These are phyloP conservation scores for Aureobasidium sp. DNA, from an alignment of 2,329 filamentous ascomycete species.

Conservation along the genomic window DNA sequence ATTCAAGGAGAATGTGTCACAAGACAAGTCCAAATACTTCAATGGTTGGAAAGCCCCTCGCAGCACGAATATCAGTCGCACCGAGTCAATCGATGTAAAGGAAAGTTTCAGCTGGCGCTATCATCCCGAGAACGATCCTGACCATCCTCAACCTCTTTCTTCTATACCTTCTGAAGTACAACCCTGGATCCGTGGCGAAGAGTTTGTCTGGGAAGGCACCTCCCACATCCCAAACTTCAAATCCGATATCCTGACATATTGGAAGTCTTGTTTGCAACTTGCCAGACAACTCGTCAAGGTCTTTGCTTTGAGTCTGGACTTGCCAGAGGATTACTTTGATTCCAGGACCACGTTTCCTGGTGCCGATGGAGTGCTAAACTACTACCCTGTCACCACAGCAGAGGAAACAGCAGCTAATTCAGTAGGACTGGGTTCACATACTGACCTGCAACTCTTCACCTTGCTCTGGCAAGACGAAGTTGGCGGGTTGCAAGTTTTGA, in stretches of 20 bases:
- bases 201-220: slow-evolving; percentile 49
- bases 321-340: slow-evolving; percentile 38
- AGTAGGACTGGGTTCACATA: slow-evolving; percentile 30
- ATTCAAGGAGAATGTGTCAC: slow-evolving; percentile 34
- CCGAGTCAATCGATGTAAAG: slow-evolving; percentile 28
- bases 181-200: slow-evolving; percentile 33
- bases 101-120: slow-evolving; percentile 41
- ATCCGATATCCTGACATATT: slow-evolving; percentile 43
- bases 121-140: slow-evolving; percentile 47
- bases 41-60: slow-evolving; percentile 39
- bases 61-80: slow-evolving; percentile 18
- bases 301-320: slow-evolving; percentile 37
- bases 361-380: slow-evolving; percentile 27
- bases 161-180: slow-evolving; percentile 36
- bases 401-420: not conserved
- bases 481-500: slow-evolving; percentile 33
- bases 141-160: slow-evolving; percentile 24
- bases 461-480: slow-evolving; percentile 39
- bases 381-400: slow-evolving; percentile 7
- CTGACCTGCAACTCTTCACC: slow-evolving; percentile 43
- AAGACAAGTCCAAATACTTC: slow-evolving; percentile 35
- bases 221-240: slow-evolving; percentile 45
- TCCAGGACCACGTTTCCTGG: slow-evolving; percentile 19
- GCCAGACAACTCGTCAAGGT: slow-evolving; percentile 33
- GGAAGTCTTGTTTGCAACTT: slow-evolving; percentile 19